Evolutionary conservation across 306 rosid genomes (phyloP), one percentile per base, ranked within the genome.

Genomic region (Myrica gale): DNA sequence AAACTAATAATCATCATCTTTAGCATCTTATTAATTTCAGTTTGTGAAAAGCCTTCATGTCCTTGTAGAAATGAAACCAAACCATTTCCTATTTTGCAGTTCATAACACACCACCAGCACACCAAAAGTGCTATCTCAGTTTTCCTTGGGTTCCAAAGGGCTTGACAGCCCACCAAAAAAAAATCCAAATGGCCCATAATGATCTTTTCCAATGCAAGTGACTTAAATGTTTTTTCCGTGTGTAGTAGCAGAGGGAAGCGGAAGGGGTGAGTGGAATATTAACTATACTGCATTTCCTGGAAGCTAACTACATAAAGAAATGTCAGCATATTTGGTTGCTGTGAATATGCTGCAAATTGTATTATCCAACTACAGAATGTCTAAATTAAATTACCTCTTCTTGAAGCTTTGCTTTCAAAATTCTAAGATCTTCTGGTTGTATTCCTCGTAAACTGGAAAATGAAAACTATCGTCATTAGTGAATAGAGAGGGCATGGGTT

Each of bases 321-420:
- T 42, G 50, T 42, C 7, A 41, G 39, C 50, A 0, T 16, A 42
- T 12, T 41, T 6, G 3, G 15, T 65, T 17, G 48, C 23, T 17
- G 6, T 48, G 15, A 65, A 65, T 6, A 21, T 3, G 32, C 5
- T 57, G 63, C 63, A 21, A 20, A 9, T 57, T 21, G 15, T 37
- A 21, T 26, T 57, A 21, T 19, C 21, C 63, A 16, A 21, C 15
- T 20, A 57, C 13, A 57, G 9, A 57, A 57, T 21, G 12, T 1
- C 52, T 54, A 58, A 48, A 76, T 26, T 76, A 76, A 72, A 71
- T 63, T 80, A 92, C 99, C 99, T 96, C 99, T 80, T 87, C 89
- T 74, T 84, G 93, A 84, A 96, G 96, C 82, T 85, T 92, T 68
- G 81, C 98, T 82, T 85, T 92, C 87, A 96, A 82, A 81, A 55